Evolutionary conservation across 306 rosid genomes (phyloP), one percentile per base, ranked within the genome.

Genomic region (Sicyos baderoa): DNA sequence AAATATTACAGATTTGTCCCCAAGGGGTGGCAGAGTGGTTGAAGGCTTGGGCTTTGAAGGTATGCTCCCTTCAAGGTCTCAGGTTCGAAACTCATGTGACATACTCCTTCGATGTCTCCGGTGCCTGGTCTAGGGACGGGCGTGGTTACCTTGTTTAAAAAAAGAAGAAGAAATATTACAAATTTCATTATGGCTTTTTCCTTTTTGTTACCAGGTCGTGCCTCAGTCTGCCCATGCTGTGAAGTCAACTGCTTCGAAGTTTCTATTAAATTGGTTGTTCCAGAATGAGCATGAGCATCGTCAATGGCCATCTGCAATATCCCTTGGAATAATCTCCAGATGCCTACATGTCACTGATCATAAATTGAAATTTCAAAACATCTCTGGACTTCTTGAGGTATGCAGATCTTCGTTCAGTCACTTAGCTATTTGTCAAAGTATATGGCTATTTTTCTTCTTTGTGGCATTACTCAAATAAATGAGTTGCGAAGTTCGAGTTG

Each of bases 271-370:
- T 66, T 93, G 98, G 98, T 85, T 93, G 82, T 78, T 86, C 75
- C 97, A 89, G 81, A 83, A 82, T 76, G 95, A 88, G 73, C 98
- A 93, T 74, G 98, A 93, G 84, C 83, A 86, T 72, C 91, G 84
- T 15, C 96, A 85, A 74, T 93, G 94, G 95, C 78, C 97, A 68
- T 86, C 97, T 67, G 98, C 97, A 29, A 88, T 93, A 78, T 93
- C 97, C 77, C 89, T 93, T 68, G 98, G 98, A 70, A 81, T 93
- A 62, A 85, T 89, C 76, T 89, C 97, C 66, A 85, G 97, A 77
- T 82, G 89, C 82, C 88, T 89, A 42, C 98, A 93, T 79, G 88
- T 85, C 71, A 93, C 98, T 8, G 97, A 93, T 77, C 94, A 88
- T 84, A 82, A 79, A 84, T 90, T 86, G 78, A 93, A 89, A 87